Evolutionary conservation across 208 protist species (phyloP).

Genomic region (Leishmania lainsoni): DNA sequence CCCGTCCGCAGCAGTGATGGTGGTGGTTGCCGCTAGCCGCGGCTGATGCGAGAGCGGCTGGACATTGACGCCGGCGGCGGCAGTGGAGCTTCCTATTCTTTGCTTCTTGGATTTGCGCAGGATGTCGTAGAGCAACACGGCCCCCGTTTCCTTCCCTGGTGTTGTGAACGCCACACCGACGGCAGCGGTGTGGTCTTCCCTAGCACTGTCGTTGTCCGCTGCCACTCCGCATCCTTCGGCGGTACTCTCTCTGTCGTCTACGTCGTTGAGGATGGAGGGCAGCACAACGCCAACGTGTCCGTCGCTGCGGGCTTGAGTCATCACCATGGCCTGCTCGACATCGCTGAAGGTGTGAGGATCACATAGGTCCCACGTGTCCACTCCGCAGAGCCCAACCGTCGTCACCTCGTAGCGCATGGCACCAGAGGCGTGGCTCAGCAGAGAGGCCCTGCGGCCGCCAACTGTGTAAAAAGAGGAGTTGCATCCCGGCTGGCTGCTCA

Average conservation of each 20-base stretch:
- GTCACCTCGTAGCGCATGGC: neutral
- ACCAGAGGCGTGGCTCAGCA: neutral
- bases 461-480: neutral
- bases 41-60: neutral
- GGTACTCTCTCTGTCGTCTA: neutral
- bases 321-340: conserved; percentile 13
- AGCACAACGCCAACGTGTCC: neutral
- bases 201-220: neutral
- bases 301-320: neutral
- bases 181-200: neutral
- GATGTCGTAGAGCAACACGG: conserved; percentile 26
- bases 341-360: conserved; percentile 35
- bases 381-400: conserved; percentile 48
- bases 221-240: neutral
- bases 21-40: neutral
- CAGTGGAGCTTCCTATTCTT: neutral
- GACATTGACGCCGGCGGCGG: neutral
- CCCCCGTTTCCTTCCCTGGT: neutral
- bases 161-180: neutral
- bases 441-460: neutral
- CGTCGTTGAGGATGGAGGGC: conserved; percentile 15
- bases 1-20: neutral
- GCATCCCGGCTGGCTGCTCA: neutral
- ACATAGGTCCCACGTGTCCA: conserved; percentile 40
- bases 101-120: conserved; percentile 26